Base-by-base conservation (phyloP, 2,329 filamentous ascomycete genomes). In the Beauveria sp. region DNA sequence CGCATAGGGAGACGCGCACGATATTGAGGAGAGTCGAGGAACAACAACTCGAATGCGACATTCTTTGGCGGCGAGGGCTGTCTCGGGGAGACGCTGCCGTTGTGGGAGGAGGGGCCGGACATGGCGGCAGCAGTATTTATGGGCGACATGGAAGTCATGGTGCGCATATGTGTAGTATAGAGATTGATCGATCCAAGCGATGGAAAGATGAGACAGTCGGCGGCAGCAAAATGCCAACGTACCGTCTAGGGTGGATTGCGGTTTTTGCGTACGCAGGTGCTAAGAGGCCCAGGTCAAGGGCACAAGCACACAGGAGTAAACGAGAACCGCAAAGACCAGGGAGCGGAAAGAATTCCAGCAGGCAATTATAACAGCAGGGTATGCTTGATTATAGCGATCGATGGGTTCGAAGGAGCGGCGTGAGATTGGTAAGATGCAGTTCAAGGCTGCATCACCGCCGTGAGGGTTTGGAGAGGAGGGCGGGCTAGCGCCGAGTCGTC, bases 1-100 rank as follows among this genome's bases (percentile, higher is more conserved):
- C 89, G 82, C 84, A 93, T 87, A n/a, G 90, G 89, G 66, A 92
- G 80, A 70, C 90, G 87, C 76, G 88, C 89, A 68, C 85, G 84
- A 68, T 84, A 85, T 71, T 88, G 84, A 63, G 85, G 84, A 37
- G 84, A 82, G 67, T 89, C 84, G 59, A 83, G 80, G 68, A 89
- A 85, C 67, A 91, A 80, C 59, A 92, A 81, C 74, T 91, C 87
- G 75, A 93, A 92, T 78, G 88, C 84, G 77, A 92, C 87, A 70
- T 87, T 87, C 80, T 92, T 92, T 65, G 85, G 83, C 41, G 77
- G 76, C 48, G 78, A 69, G 48, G 73, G 71, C 67, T 77, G 79
- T 61, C 75, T 75, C 61, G 81, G 81, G 51, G 78, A 80, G 67
- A 75, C 71, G 67, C 74, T 77, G 64, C 77, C 77, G 55, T 73